Evolutionary conservation across 2,329 filamentous ascomycete species (phyloP).

Genomic region (Cladosporium halotolerans): DNA sequence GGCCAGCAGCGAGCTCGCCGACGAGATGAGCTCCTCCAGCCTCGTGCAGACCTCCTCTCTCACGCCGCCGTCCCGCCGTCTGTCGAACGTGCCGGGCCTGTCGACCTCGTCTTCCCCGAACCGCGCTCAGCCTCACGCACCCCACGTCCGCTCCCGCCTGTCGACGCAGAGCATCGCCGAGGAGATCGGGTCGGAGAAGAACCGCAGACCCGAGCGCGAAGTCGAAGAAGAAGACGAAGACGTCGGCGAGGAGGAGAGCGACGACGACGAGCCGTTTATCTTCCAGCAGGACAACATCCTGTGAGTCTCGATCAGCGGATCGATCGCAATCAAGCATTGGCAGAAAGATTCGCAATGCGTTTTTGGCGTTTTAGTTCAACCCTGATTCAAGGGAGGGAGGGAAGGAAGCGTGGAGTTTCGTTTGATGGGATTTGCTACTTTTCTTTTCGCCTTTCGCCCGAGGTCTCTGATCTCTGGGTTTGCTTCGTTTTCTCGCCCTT

Average conservation of each 20-base stretch:
- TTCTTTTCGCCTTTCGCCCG: not conserved
- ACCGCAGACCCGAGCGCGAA: constrained; percentile 16
- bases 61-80: constrained; percentile 68
- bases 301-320: not conserved
- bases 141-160: constrained; percentile 86
- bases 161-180: constrained; percentile 83
- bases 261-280: constrained; percentile 27
- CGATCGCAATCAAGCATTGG: too few relatives aligned
- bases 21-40: constrained; percentile 87
- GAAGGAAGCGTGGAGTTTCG: not conserved
- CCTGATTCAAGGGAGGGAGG: not conserved
- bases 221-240: constrained; percentile 17
- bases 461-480: not conserved
- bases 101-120: constrained; percentile 85
- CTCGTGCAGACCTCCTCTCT: constrained; percentile 71
- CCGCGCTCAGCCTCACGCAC: constrained; percentile 85
- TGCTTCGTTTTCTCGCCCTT: not conserved
- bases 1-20: constrained; percentile 79
- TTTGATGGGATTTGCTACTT: not conserved
- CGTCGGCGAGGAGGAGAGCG: constrained; percentile 9
- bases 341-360: too few relatives aligned
- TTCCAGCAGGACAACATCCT: constrained; percentile 16
- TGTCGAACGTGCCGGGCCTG: constrained; percentile 58
- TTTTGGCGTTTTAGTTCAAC: too few relatives aligned
- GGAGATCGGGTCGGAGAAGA: constrained; percentile 21